phyloP scores from a whole-genome alignment of 352 stramenopile genomes.

The Globisporangium uncinulatum region DNA sequence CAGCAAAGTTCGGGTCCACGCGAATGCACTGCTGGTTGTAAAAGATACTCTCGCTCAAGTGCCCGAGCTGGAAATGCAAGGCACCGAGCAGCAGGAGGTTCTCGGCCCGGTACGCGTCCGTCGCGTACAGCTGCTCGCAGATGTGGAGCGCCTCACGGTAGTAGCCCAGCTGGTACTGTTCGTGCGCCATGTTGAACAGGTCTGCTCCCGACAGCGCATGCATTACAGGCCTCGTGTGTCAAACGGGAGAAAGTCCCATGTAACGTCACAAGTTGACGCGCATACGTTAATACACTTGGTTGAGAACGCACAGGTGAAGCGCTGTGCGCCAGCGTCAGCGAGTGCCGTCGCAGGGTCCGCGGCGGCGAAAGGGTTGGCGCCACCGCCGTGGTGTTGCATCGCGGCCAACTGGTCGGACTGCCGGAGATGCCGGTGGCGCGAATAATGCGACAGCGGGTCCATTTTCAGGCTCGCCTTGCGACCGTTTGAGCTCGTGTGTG shows the following conservation, averaged over 20 bases:
- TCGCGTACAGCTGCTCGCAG: slow-evolving; percentile 88
- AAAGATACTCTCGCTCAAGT: slow-evolving; percentile 91
- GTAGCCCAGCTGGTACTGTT: slow-evolving; percentile 85
- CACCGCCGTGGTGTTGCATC: not conserved
- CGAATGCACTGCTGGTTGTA: slow-evolving; percentile 95
- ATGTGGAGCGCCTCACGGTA: slow-evolving; percentile 81
- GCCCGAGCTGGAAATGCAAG: slow-evolving; percentile 91
- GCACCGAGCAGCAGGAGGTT: slow-evolving; percentile 92
- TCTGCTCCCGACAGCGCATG: slow-evolving; percentile 20
- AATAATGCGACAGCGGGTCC: too few species aligned
- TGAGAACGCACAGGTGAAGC: slow-evolving; percentile 58
- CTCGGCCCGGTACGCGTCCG: slow-evolving; percentile 84
- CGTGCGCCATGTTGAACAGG: slow-evolving; percentile 70
- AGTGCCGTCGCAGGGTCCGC: slow-evolving; percentile 5
- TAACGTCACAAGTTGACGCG: too few species aligned
- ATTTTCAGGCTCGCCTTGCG: too few species aligned
- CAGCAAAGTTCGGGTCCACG: slow-evolving; percentile 88
- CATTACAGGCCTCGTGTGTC: not conserved
- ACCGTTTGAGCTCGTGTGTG: too few species aligned
- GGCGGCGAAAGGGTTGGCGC: slow-evolving; percentile 5
- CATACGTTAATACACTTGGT: slow-evolving; percentile 1
- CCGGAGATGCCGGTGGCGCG: too few species aligned
- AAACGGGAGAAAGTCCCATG: not conserved
- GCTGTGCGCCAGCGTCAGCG: slow-evolving; percentile 42
- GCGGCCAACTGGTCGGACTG: too few species aligned